Percentiles rank a stretch among this genome's conserved stretches.
Conservation (phyloP, 2,329 filamentous ascomycete species). For the Claviceps paspali region DNA sequence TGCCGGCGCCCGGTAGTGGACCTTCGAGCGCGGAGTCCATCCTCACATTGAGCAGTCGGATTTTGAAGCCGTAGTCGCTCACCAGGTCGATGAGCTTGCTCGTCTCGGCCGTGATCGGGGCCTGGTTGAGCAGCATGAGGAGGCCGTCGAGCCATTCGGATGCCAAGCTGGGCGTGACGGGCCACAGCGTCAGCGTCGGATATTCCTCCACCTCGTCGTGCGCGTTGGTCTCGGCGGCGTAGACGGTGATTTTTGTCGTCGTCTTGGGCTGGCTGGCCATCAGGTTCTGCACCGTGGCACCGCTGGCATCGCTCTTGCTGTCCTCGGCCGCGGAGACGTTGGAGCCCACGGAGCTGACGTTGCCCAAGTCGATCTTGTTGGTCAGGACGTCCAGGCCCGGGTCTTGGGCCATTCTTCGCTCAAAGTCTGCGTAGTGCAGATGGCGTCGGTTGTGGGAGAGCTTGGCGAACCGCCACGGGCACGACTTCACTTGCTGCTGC, state of each 20-base stretch:
- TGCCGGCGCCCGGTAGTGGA: constrained; percentile 51
- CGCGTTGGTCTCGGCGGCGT: constrained; percentile 28
- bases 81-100: constrained; percentile 78
- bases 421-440: constrained; percentile 81
- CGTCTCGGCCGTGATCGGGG: constrained; percentile 93
- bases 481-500: constrained; percentile 14
- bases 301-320: constrained; percentile 26
- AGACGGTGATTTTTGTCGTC: constrained; percentile 82
- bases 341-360: constrained; percentile 83
- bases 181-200: constrained; percentile 69
- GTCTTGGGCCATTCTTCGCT: constrained; percentile 43
- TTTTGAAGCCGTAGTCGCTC: constrained; percentile 81
- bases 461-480: constrained; percentile 68
- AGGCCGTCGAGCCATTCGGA: constrained; percentile 95
- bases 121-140: constrained; percentile 86
- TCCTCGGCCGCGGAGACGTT: constrained; percentile 62
- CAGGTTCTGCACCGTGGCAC: constrained; percentile 25
- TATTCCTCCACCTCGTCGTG: constrained; percentile 40
- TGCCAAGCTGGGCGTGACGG: constrained; percentile 64
- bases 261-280: constrained; percentile 24
- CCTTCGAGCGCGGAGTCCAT: constrained; percentile 63
- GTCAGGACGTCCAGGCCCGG: constrained; percentile 58
- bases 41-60: constrained; percentile 77
- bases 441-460: constrained; percentile 83
- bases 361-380: constrained; percentile 75